A percentile compares a stretch with the other conserved stretches of the same genome.
Evolutionary conservation across 345 rosid species (phyloP).

Genomic region (Barbarea vulgaris): DNA sequence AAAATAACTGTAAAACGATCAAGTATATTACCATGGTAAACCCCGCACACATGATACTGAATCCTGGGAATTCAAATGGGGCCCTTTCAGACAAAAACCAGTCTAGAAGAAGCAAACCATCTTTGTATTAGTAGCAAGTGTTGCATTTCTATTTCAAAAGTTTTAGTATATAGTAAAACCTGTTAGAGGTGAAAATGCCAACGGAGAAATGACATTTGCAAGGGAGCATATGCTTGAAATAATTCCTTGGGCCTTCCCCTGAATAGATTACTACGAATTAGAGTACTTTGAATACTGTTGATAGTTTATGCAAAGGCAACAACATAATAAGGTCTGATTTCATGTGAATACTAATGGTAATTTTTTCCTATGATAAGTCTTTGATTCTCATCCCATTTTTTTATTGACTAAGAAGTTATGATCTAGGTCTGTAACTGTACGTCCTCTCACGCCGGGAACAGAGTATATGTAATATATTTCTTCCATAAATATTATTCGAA

Average conservation of each 20-base stretch:
- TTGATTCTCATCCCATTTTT: neutral
- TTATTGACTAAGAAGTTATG: too few relatives aligned
- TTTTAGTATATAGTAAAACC: conserved; percentile 47
- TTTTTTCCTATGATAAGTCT: neutral
- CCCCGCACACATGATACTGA: conserved; percentile 81
- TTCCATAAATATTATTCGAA: too few relatives aligned
- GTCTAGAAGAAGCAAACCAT: conserved; percentile 47
- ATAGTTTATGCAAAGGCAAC: too few relatives aligned
- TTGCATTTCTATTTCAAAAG: neutral
- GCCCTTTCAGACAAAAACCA: conserved; percentile 80
- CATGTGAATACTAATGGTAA: neutral
- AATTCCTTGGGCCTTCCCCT: conserved; percentile 96
- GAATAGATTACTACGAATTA: neutral
- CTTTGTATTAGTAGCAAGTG: neutral
- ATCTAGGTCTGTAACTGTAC: too few relatives aligned
- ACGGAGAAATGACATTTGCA: conserved; percentile 71
- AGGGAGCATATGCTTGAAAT: conserved; percentile 80
- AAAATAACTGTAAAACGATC: too few relatives aligned
- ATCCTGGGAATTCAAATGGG: conserved; percentile 86
- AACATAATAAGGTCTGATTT: neutral
- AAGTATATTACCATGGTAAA: conserved; percentile 56
- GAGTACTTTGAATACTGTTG: too few relatives aligned
- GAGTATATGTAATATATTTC: too few relatives aligned
- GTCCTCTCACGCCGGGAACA: too few relatives aligned
- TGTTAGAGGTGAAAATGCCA: conserved; percentile 80